Percentiles rank a stretch among this genome's conserved stretches.
phyloP scores from a whole-genome alignment of 306 rosid genomes.

The Lupinus albus region DNA sequence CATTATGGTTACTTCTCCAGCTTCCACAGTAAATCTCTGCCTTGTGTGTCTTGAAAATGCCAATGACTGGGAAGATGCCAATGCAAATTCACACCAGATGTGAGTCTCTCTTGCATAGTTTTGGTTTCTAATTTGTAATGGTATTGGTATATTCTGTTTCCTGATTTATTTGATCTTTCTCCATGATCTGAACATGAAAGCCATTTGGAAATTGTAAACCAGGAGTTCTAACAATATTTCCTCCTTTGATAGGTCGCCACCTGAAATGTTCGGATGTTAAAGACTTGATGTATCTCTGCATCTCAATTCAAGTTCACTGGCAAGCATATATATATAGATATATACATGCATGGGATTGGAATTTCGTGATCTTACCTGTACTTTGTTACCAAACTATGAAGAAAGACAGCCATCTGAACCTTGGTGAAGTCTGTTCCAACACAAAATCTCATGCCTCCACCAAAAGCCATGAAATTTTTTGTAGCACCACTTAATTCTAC shows the following conservation, averaged over 20 bases:
- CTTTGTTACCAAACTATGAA: slow-evolving; percentile 83
- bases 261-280: slow-evolving; percentile 45
- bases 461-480: slow-evolving; percentile 95
- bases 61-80: slow-evolving; percentile 31
- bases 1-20: slow-evolving; percentile 33
- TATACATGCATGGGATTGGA: background rate
- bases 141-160: slow-evolving; percentile 19
- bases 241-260: slow-evolving; percentile 71
- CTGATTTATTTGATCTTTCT: slow-evolving; percentile 49
- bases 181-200: slow-evolving; percentile 57
- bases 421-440: slow-evolving; percentile 93
- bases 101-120: slow-evolving; percentile 11
- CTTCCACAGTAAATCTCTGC: slow-evolving; percentile 34
- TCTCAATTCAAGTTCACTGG: slow-evolving; percentile 14
- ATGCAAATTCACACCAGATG: slow-evolving; percentile 31
- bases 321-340: background rate
- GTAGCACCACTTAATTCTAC: slow-evolving; percentile 62
- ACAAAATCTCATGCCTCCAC: slow-evolving; percentile 98
- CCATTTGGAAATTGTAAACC: slow-evolving; percentile 87
- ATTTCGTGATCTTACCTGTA: slow-evolving; percentile 61
- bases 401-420: slow-evolving; percentile 94
- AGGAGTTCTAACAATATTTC: slow-evolving; percentile 71
- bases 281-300: slow-evolving; percentile 26
- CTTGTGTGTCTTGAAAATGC: slow-evolving; percentile 39
- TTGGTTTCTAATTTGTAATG: slow-evolving; percentile 37